These are phyloP conservation scores for Hordeum marinum DNA, from an alignment of 176 grass and related monocot genomes.

Conservation along the genomic window DNA sequence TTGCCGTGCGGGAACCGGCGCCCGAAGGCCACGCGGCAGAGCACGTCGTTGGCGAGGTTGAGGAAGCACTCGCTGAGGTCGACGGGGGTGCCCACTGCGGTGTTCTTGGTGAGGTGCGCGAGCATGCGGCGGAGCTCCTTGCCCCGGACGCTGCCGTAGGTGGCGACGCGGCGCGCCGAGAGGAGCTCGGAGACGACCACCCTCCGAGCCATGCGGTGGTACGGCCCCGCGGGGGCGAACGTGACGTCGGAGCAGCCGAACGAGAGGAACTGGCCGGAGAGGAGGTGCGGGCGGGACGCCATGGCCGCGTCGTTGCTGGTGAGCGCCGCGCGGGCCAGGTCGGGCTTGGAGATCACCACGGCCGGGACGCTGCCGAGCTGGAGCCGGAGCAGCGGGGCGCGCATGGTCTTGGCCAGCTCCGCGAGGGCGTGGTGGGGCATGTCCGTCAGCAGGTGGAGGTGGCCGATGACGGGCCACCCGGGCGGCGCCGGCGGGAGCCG, in stretches of 20 bases:
- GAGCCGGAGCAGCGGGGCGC: not conserved
- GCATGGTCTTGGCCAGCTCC: not conserved
- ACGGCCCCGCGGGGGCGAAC: not conserved
- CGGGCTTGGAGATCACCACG: not conserved
- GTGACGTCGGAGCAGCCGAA: conserved; percentile 9
- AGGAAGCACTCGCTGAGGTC: conserved; percentile 12
- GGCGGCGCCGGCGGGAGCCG: not conserved
- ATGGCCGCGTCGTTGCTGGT: not conserved
- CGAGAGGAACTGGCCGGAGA: not conserved
- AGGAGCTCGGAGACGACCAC: conserved; percentile 9
- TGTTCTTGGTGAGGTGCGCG: not conserved
- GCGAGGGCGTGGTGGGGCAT: conserved; percentile 4
- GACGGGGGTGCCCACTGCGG: not conserved
- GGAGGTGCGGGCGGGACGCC: conserved; percentile 1
- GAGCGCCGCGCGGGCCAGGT: conserved; percentile 6
- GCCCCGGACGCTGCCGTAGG: not conserved
- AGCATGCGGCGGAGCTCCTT: not conserved
- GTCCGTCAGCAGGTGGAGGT: conserved; percentile 1
- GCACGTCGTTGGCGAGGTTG: conserved; percentile 8
- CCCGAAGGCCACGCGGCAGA: not conserved
- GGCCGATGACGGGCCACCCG: not conserved
- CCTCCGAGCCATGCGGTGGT: not conserved
- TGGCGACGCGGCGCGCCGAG: not conserved
- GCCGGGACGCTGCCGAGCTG: not conserved
- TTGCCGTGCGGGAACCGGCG: not conserved